Evolutionary conservation across 1,139 yeast species (phyloP).

Genomic region (Debaryomyces psychrophilus): DNA sequence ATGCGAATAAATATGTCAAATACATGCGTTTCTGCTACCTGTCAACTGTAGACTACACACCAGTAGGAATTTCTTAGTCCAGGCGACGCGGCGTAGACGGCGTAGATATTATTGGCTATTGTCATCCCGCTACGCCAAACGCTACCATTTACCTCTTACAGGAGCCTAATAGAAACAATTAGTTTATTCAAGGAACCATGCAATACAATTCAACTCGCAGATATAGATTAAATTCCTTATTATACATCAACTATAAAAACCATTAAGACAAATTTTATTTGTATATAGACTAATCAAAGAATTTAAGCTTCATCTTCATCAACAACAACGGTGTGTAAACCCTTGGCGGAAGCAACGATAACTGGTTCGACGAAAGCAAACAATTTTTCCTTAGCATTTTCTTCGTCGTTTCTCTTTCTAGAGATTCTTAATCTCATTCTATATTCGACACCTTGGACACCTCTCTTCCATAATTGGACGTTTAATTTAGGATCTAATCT

Average conservation of each 20-base stretch:
- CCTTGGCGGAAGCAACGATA: conserved; percentile 91
- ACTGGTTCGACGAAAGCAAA: conserved; percentile 99
- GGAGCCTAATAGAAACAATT: not conserved
- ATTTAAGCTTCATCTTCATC: conserved; percentile 80
- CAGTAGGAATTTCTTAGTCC: not conserved
- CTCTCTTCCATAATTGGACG: conserved; percentile 99
- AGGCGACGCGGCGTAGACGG: not conserved
- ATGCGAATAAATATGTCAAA: not conserved
- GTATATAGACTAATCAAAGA: conserved; percentile 15
- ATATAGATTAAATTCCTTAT: conserved; percentile 15
- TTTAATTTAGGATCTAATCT: conserved; percentile 98
- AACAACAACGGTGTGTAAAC: conserved; percentile 96
- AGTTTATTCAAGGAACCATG: conserved; percentile 6
- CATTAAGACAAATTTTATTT: conserved; percentile 12
- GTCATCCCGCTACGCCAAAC: too few species aligned
- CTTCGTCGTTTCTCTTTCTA: conserved; percentile 99
- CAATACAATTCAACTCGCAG: conserved; percentile 8
- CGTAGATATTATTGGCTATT: not conserved
- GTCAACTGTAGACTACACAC: not conserved
- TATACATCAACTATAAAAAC: conserved; percentile 17
- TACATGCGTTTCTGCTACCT: not conserved
- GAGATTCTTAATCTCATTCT: conserved; percentile 99
- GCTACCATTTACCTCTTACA: not conserved
- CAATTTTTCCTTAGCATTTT: conserved; percentile 97
- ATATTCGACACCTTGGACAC: conserved; percentile 98